Conservation (phyloP, 768 basidiomycete genomes). For the Gymnopilus dilepis region DNA sequence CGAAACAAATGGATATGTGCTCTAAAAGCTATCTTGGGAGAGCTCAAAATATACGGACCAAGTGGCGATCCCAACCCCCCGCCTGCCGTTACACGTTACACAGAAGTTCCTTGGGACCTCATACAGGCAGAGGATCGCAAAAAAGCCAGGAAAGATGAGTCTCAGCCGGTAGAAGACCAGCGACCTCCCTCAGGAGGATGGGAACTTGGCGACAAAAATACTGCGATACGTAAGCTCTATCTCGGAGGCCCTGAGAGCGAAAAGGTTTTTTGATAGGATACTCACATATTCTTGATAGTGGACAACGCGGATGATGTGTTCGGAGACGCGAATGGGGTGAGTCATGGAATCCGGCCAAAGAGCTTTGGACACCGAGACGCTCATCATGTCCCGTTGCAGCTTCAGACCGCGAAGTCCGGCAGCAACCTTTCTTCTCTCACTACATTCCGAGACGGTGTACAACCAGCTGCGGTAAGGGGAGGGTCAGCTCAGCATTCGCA, state of each 20-base stretch:
- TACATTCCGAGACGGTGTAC: conserved; percentile 18
- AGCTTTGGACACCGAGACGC: not conserved
- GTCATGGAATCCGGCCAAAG: conserved; percentile 2
- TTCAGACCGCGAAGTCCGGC: conserved; percentile 41
- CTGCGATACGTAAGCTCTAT: conserved; percentile 48
- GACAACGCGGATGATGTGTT: conserved; percentile 51
- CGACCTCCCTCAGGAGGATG: conserved; percentile 47
- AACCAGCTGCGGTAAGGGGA: conserved; percentile 16
- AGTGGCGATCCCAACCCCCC: conserved; percentile 58
- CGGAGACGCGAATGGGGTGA: conserved; percentile 39
- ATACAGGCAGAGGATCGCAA: conserved; percentile 48
- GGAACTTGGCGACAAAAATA: conserved; percentile 57
- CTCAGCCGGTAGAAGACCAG: conserved; percentile 27
- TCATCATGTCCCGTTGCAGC: conserved; percentile 26
- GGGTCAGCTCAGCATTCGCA: conserved; percentile 10
- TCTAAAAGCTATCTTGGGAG: conserved; percentile 72
- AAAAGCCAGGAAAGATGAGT: conserved; percentile 29
- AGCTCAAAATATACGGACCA: conserved; percentile 74
- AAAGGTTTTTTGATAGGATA: not conserved
- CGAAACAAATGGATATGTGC: conserved; percentile 94
- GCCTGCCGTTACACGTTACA: conserved; percentile 64
- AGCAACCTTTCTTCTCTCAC: conserved; percentile 31
- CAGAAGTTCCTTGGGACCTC: conserved; percentile 75
- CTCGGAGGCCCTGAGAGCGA: not conserved
- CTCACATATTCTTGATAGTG: conserved; percentile 31